A percentile compares a stretch with the other conserved stretches of the same genome.
Conservation (phyloP, 352 stramenopile genomes). For the Phytophthora tubulina region DNA sequence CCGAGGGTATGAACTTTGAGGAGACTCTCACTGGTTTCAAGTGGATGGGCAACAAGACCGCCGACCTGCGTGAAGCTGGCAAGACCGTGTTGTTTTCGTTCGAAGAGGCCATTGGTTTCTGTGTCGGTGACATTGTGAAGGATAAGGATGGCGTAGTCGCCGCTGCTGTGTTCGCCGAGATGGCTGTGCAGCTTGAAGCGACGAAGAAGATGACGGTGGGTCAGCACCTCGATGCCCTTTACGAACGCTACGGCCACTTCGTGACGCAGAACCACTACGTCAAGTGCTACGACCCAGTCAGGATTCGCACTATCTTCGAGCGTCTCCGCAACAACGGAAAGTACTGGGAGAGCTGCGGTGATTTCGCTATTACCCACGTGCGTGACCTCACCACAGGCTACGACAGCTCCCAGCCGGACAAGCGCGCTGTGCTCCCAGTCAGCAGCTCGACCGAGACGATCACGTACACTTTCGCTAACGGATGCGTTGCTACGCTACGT, state of each 20-base stretch:
- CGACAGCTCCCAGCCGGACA: slow-evolving; percentile 89
- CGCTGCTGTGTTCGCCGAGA: slow-evolving; percentile 91
- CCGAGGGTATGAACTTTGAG: slow-evolving; percentile 96
- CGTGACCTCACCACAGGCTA: slow-evolving; percentile 92
- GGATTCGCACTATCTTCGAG: slow-evolving; percentile 92
- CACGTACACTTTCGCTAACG: slow-evolving; percentile 96
- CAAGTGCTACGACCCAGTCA: slow-evolving; percentile 92
- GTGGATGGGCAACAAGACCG: slow-evolving; percentile 96
- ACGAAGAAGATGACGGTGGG: slow-evolving; percentile 63
- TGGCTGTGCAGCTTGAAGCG: slow-evolving; percentile 77
- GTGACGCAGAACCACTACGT: slow-evolving; percentile 98
- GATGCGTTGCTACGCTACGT: slow-evolving; percentile 96
- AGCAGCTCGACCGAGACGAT: slow-evolving; percentile 96
- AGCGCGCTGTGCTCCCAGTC: slow-evolving; percentile 92
- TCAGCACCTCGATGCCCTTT: slow-evolving; percentile 88
- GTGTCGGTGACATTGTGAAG: slow-evolving; percentile 95
- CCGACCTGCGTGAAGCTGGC: slow-evolving; percentile 80
- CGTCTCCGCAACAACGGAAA: slow-evolving; percentile 91
- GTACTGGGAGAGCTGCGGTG: slow-evolving; percentile 87
- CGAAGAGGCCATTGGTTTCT: slow-evolving; percentile 99
- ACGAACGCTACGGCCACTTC: slow-evolving; percentile 97
- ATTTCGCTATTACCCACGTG: slow-evolving; percentile 82
- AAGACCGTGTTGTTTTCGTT: slow-evolving; percentile 97
- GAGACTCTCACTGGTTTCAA: slow-evolving; percentile 99
- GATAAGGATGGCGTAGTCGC: slow-evolving; percentile 99